Evolutionary conservation across 768 basidiomycete genomes (phyloP), one percentile per base, ranked within the genome.

Genomic region (Mycena latifolia): DNA sequence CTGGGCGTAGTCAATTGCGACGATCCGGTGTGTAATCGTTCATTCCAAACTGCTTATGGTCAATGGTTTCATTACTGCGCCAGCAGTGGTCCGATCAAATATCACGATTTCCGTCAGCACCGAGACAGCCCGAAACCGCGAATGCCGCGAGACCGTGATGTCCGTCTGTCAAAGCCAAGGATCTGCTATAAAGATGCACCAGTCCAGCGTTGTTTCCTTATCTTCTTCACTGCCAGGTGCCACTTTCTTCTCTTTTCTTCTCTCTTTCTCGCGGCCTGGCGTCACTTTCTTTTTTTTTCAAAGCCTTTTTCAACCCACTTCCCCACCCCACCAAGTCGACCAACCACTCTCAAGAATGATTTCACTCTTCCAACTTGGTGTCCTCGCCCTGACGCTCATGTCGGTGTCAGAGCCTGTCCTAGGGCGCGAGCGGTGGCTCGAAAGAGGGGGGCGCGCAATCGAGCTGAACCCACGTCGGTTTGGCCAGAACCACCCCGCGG

Each of bases 401-500:
- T 69, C 69, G 47, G 62, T 63, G 2, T 72, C 72, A 17, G 39
- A 68, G 51, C 51, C 55, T 24, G 80, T 73, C 57, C 61, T 81
- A 35, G 81, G 79, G 28, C 86, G 86, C 50, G 78, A 81, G 55
- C 66, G 70, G 35, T 85, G 84, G 84, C 72, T 85, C 31, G 86
- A 89, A 71, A 77, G 86, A 50, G 77, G 86, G 66, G 78, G 77
- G 66, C 76, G 73, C 17, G 74, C 83, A n/a, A 77, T 88, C 43
- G 76, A 77, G 54, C 75, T 88, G 41, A 73, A 86, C 70, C 86
- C 85, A 43, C 82, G 87, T 70, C 83, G 87, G 25, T 88, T 87
- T 72, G 80, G 82, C 27, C 82, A 86, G 72, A 81, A 87, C 69
- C 78, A 85, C 27, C 84, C 85, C 28, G 75, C 79, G 12, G 82